Conservation (phyloP, 331 rosid genomes). For the Rosa hybrid region DNA sequence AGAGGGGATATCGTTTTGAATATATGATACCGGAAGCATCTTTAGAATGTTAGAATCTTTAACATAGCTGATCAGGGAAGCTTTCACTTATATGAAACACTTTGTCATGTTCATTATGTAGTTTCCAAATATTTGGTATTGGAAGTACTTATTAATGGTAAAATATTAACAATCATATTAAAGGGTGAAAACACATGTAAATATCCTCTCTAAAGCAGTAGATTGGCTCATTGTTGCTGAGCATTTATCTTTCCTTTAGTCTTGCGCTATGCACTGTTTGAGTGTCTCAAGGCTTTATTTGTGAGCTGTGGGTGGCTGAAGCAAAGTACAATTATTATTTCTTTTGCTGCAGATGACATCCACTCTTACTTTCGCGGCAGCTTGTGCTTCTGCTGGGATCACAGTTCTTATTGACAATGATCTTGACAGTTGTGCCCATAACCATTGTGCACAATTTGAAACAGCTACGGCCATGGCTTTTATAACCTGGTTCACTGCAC, state of each 20-base stretch:
- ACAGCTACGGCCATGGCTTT: conserved; percentile 90
- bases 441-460: conserved; percentile 78
- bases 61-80: not conserved
- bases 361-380: conserved; percentile 86
- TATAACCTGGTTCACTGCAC: conserved; percentile 72
- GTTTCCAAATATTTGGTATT: not conserved
- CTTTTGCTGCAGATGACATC: conserved; percentile 64
- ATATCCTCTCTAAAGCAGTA: not conserved
- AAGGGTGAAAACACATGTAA: not conserved
- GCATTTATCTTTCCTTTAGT: not conserved
- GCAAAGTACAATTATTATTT: not conserved
- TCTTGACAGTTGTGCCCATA: conserved; percentile 54
- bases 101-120: not conserved
- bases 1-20: not conserved
- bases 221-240: not conserved
- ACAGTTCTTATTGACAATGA: conserved; percentile 90
- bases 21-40: not conserved
- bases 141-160: not conserved
- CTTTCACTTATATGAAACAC: not conserved
- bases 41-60: not conserved
- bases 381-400: conserved; percentile 96
- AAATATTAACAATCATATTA: not conserved
- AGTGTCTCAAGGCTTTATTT: not conserved
- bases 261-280: not conserved
- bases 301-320: conserved; percentile 1